Base-by-base conservation (phyloP, 1,284 basidiomycete species). In the Ganoderma sinense region DNA sequence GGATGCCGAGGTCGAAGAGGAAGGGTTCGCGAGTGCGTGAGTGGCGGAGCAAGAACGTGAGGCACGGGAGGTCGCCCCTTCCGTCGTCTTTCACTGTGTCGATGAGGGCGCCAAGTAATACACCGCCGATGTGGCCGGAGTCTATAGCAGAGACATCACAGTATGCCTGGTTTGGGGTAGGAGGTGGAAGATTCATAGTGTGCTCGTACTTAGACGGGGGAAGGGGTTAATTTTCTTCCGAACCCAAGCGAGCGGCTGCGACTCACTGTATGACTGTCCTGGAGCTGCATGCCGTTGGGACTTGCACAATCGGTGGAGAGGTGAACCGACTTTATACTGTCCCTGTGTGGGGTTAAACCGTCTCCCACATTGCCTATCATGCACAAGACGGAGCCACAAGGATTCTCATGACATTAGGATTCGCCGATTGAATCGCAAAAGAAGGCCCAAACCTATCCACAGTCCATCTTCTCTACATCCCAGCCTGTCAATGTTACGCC, bases 1-100 rank as follows among this genome's bases (percentile, higher is more conserved):
- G 82, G 26, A 85, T 81, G 16, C 87, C 87, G 14, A 89, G 81
- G 70, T 89, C 88, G 69, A 89, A 88, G 6, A 89, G 74, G 62
- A 88, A 74, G 2, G 67, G 64, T 10, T 69, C 75, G 7, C 78
- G 75, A n/a, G 78, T 82, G 18, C 71, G 72, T 16, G 85, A 84
- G 69, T 89, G 86, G 8, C 80, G 80, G 55, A 89, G 77, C 45
- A 84, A 80, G 76, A 88, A 89, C 2, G 83, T 79, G 55, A 89
- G 81, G 5, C 84, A 83, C 7, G 86, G 88, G 41, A 68, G 39
- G 43, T 58, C 36, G 23, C 16, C n/a, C 10, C 55, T 39, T 13
- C 78, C 78, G 39, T 79, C 75, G 23, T 53, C 55, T 14, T 71
- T 69, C 1, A 78, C 78, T 31, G 78, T 80, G 33, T 82, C 82